A percentile compares a stretch with the other conserved stretches of the same genome.
These are phyloP conservation scores for Cornus kousa DNA, from an alignment of 148 eudicot species.

Conservation along the genomic window DNA sequence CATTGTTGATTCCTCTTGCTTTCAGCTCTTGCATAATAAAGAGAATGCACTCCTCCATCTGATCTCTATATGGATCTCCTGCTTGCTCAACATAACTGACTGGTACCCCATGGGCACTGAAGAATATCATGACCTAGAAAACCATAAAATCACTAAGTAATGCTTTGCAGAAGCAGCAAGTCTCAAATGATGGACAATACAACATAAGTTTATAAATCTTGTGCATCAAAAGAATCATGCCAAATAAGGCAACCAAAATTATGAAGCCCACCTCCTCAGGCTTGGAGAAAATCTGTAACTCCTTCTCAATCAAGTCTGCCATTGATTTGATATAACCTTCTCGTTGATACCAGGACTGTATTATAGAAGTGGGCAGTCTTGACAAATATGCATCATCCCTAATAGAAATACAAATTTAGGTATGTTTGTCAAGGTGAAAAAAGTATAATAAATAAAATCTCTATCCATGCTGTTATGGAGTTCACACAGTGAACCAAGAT, in stretches of 20 bases:
- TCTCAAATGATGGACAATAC: neutral
- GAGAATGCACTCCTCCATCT: slow-evolving; percentile 96
- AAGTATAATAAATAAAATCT: neutral
- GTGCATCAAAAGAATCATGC: slow-evolving; percentile 6
- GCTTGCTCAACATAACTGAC: slow-evolving; percentile 93
- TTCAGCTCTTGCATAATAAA: slow-evolving; percentile 92
- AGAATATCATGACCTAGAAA: slow-evolving; percentile 89
- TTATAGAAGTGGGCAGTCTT: slow-evolving; percentile 74
- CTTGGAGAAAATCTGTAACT: slow-evolving; percentile 55
- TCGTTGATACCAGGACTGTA: slow-evolving; percentile 94
- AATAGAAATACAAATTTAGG: slow-evolving; percentile 17
- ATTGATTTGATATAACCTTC: slow-evolving; percentile 90
- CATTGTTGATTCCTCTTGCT: slow-evolving; percentile 69
- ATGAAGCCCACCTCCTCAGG: slow-evolving; percentile 66
- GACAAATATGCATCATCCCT: slow-evolving; percentile 79
- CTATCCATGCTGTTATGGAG: neutral
- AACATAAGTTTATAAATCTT: neutral
- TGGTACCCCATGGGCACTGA: slow-evolving; percentile 99
- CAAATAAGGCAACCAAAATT: slow-evolving; percentile 13
- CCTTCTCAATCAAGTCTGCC: slow-evolving; percentile 96
- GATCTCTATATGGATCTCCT: slow-evolving; percentile 95
- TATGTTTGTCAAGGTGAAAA: neutral
- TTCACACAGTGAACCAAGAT: neutral
- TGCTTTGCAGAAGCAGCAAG: neutral
- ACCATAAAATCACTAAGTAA: slow-evolving; percentile 3